Conservation (phyloP, 2,329 filamentous ascomycete species). For the Ambrosiella beaveri region DNA sequence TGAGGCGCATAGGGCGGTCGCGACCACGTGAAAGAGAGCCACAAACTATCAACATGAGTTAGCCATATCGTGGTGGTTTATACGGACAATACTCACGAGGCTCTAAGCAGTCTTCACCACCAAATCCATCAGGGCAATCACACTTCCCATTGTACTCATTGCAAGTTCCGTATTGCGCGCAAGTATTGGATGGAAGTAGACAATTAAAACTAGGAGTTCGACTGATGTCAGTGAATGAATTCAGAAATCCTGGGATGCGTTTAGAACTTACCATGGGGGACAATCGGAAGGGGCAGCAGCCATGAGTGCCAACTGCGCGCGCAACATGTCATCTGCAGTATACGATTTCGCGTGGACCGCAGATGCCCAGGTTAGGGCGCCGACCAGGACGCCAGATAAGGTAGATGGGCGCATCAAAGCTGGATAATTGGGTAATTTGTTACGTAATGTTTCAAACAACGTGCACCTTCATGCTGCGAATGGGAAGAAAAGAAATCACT, state of each 20-base stretch:
- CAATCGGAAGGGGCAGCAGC: constrained; percentile 60
- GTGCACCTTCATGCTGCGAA: neutral
- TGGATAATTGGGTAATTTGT: neutral
- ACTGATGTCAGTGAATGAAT: constrained; percentile 13
- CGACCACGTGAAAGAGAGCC: constrained; percentile 69
- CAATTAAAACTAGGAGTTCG: constrained; percentile 69
- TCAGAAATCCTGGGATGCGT: constrained; percentile 18
- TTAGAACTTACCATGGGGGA: constrained; percentile 49
- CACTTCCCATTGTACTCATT: constrained; percentile 86
- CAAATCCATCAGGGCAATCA: constrained; percentile 78
- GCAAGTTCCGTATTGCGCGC: constrained; percentile 77
- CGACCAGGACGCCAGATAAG: neutral
- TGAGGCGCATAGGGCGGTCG: constrained; percentile 58
- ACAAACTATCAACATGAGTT: constrained; percentile 38
- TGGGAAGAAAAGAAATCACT: neutral
- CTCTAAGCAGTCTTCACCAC: constrained; percentile 79
- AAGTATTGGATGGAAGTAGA: constrained; percentile 78
- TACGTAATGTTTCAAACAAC: neutral
- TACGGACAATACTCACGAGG: constrained; percentile 37
- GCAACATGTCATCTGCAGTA: constrained; percentile 42
- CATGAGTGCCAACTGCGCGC: constrained; percentile 51
- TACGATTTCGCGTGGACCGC: constrained; percentile 31
- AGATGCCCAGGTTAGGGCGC: neutral
- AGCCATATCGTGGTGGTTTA: neutral
- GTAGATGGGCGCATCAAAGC: neutral